Percentiles rank a stretch among this genome's conserved stretches.
phyloP scores from a whole-genome alignment of 805 yeast genomes.

The Kluyveromyces nonfermentans region DNA sequence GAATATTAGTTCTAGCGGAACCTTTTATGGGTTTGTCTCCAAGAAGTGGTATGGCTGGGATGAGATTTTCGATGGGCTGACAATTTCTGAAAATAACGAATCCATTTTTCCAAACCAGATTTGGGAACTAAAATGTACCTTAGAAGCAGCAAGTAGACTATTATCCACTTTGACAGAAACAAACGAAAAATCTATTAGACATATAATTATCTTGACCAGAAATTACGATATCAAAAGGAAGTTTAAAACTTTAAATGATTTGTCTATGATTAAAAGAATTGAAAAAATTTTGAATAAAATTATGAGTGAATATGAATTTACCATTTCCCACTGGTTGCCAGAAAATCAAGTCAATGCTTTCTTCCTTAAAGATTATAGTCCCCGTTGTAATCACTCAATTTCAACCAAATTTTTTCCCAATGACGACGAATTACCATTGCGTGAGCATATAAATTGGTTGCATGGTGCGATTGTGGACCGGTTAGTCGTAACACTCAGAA shows the following conservation, averaged over 20 bases:
- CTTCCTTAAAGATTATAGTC: neutral
- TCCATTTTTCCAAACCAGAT: constrained; percentile 12
- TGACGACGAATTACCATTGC: neutral
- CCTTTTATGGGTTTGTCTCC: constrained; percentile 39
- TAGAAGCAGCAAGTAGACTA: constrained; percentile 20
- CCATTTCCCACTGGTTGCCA: neutral
- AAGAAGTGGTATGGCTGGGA: constrained; percentile 43
- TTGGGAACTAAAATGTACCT: constrained; percentile 11
- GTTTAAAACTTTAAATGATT: constrained; percentile 2
- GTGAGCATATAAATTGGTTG: neutral
- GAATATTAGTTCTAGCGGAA: constrained; percentile 27
- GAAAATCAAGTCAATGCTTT: neutral
- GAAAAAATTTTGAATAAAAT: neutral
- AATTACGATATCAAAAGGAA: constrained; percentile 1
- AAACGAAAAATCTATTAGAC: constrained; percentile 3
- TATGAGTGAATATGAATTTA: constrained; percentile 1
- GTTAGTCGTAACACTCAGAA: neutral
- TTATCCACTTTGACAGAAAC: constrained; percentile 10
- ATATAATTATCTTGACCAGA: constrained; percentile 5
- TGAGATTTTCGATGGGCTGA: constrained; percentile 32
- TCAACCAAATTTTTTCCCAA: constrained; percentile 3
- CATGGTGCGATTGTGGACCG: neutral
- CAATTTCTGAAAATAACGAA: constrained; percentile 14
- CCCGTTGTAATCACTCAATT: neutral
- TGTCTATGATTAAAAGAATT: neutral